These are phyloP conservation scores for Fusarium chlamydosporum DNA, from an alignment of 2,329 filamentous ascomycete species.

Conservation along the genomic window DNA sequence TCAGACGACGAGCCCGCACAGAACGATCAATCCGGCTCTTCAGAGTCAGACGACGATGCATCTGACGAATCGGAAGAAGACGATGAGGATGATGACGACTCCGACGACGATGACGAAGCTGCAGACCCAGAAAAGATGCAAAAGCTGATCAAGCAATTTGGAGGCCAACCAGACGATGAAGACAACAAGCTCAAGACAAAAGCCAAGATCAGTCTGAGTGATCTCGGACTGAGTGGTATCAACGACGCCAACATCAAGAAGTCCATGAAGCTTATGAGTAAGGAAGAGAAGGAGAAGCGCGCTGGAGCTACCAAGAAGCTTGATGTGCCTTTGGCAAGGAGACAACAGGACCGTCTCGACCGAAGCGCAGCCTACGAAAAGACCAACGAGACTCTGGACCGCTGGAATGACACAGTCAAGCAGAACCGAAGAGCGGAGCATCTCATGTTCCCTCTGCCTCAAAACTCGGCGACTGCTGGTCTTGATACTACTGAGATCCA, in stretches of 20 bases:
- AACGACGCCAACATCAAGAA: constrained; percentile 83
- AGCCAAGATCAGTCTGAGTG: constrained; percentile 79
- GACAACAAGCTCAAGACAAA: constrained; percentile 63
- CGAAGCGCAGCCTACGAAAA: constrained; percentile 88
- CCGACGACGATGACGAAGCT: constrained; percentile 62
- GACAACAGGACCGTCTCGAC: constrained; percentile 88
- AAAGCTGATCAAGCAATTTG: constrained; percentile 77
- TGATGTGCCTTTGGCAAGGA: constrained; percentile 83
- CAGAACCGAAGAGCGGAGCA: constrained; percentile 93
- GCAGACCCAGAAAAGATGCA: constrained; percentile 71
- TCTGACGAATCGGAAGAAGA: constrained; percentile 60
- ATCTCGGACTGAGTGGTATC: constrained; percentile 78
- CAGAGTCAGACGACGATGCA: constrained; percentile 61
- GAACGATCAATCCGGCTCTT: constrained; percentile 61
- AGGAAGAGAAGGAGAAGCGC: constrained; percentile 68
- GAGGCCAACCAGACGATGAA: constrained; percentile 72
- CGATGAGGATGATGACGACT: constrained; percentile 63
- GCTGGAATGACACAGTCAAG: constrained; percentile 97
- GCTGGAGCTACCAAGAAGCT: constrained; percentile 74
- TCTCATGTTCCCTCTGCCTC: constrained; percentile 85
- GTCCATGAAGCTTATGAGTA: constrained; percentile 80
- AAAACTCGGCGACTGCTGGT: constrained; percentile 74
- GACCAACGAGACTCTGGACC: constrained; percentile 88
- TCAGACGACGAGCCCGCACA: constrained; percentile 64
- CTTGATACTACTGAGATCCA: constrained; percentile 74